Percentiles rank a stretch among this genome's conserved stretches.
Evolutionary conservation across 2,329 filamentous ascomycete species (phyloP).

Genomic region (Nigrograna mackinnonii): DNA sequence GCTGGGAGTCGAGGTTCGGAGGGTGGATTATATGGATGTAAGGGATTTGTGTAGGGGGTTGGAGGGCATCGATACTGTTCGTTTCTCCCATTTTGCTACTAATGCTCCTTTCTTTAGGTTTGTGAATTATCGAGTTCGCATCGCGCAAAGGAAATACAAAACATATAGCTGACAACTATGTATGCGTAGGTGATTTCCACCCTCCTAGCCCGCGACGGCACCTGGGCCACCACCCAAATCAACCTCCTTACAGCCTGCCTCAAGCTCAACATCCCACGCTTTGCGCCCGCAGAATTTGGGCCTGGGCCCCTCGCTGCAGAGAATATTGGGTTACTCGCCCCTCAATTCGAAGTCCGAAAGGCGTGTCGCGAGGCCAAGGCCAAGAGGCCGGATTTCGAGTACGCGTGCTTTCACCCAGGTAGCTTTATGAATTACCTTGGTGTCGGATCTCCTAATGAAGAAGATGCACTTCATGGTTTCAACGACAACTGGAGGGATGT

Average conservation of each 20-base stretch:
- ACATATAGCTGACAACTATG: slow-evolving; percentile 1
- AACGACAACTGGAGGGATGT: slow-evolving; percentile 14
- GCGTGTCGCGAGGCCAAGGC: slow-evolving; percentile 19
- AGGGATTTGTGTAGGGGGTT: slow-evolving; percentile 19
- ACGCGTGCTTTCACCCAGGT: slow-evolving; percentile 33
- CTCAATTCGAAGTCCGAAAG: slow-evolving; percentile 25
- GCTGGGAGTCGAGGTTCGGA: slow-evolving; percentile 18
- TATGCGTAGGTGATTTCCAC: slow-evolving; percentile 20
- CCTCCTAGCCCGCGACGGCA: slow-evolving; percentile 18
- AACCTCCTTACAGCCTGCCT: slow-evolving; percentile 54
- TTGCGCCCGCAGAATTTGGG: slow-evolving; percentile 57
- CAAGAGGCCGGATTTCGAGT: slow-evolving; percentile 24
- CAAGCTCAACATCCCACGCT: slow-evolving; percentile 54
- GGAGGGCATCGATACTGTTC: slow-evolving; percentile 25
- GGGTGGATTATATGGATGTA: slow-evolving; percentile 30
- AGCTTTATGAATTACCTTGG: slow-evolving; percentile 42
- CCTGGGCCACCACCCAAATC: slow-evolving; percentile 44
- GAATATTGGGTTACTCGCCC: slow-evolving; percentile 21
- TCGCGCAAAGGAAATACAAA: background rate
- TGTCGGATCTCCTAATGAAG: slow-evolving; percentile 21
- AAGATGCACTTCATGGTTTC: slow-evolving; percentile 23
- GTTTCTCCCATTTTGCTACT: slow-evolving; percentile 7
- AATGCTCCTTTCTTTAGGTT: no score
- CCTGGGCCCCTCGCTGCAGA: slow-evolving; percentile 14
- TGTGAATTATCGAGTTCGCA: no score